Base-by-base conservation (phyloP, 345 rosid species). In the Citrus inodora region DNA sequence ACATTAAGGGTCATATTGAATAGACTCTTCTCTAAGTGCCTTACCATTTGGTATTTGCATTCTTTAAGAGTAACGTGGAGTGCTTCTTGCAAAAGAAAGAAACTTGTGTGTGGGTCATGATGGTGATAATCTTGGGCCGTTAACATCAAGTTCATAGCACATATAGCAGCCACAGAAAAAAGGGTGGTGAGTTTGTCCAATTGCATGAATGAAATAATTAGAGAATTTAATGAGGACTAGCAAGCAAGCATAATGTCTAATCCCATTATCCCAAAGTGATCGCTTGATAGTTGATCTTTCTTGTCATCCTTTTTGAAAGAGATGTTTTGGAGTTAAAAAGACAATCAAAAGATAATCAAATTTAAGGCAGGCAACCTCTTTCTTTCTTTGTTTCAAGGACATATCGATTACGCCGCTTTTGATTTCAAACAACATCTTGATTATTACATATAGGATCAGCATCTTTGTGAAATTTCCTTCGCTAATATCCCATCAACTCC, bases 221-320 rank as follows among this genome's bases (percentile, higher is more conserved):
- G 81, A 63, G 83, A 81, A 77, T 81, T 82, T 79, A 87, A 87
- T 72, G 83, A 85, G 83, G 86, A 72, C 63, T 77, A 85, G 81
- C 42, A 65, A 33, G 46, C 69, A 33, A 35, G 25, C 89, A 78
- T 35, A 71, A 87, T 70, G 89, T 89, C 92, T 83, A 87, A 87
- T 86, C 87, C 86, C 89, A 89, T 87, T 81, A 82, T 70, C 83
- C 62, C 64, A 28, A 46, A 70, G 78, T 46, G 89, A 84, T 83
- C 70, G 35, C 46, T 10, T 10, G 37, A 51, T 51, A 27, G 91
- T 87, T 87, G 91, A 80, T 83, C 81, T 88, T 90, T 90, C 93
- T 80, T 85, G 88, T 86, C 90, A 82, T 83, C 77, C 75, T 82
- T 82, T 71, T 33, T 21, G 83, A 73, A 73, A 78, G 80, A 74